These are phyloP conservation scores for Xanthoparmelia taractica DNA, from an alignment of 495 filamentous ascomycete species.

Conservation along the genomic window DNA sequence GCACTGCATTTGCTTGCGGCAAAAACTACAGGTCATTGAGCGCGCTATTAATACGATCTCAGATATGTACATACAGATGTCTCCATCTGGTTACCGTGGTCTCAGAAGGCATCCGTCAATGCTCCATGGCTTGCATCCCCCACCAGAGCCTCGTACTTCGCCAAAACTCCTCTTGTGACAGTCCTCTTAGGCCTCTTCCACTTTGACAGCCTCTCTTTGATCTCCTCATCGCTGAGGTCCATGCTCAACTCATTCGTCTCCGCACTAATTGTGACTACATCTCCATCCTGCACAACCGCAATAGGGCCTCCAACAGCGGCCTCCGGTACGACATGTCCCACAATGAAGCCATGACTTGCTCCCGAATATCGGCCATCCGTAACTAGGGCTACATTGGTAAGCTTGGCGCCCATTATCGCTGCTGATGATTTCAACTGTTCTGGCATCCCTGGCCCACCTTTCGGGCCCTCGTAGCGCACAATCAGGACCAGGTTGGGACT, in stretches of 20 bases:
- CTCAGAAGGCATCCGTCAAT: constrained; percentile 42
- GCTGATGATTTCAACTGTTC: constrained; percentile 87
- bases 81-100: background rate
- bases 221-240: constrained; percentile 68
- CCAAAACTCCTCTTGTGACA: constrained; percentile 80
- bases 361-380: constrained; percentile 91
- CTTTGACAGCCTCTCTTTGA: constrained; percentile 53
- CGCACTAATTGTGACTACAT: constrained; percentile 80
- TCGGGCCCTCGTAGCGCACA: constrained; percentile 92
- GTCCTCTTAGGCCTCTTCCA: constrained; percentile 69
- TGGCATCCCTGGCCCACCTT: constrained; percentile 97
- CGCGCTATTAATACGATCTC: background rate
- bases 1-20: background rate
- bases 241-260: constrained; percentile 66
- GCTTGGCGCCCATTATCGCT: constrained; percentile 84
- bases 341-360: constrained; percentile 91
- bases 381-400: constrained; percentile 83
- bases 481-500: constrained; percentile 83
- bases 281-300: constrained; percentile 70
- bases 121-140: constrained; percentile 66
- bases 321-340: constrained; percentile 90
- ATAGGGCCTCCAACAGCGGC: constrained; percentile 78
- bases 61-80: background rate
- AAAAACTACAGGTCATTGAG: background rate
- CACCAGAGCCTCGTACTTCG: constrained; percentile 77